These are phyloP conservation scores for Ploettnerulaceae sp. DNA, from an alignment of 2,329 filamentous ascomycete genomes.

Conservation along the genomic window DNA sequence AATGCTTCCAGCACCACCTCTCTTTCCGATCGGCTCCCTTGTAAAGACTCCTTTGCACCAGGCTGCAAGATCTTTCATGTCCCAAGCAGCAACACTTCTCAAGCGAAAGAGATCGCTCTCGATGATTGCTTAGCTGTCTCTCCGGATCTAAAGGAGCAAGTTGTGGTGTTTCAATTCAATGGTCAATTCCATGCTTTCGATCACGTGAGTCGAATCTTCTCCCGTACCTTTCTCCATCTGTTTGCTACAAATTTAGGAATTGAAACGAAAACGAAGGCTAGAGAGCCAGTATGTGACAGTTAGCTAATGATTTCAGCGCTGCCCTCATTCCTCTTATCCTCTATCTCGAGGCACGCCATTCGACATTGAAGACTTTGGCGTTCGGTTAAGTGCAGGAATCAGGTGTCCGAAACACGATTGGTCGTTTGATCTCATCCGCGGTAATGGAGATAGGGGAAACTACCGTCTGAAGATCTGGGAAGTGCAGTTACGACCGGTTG, in stretches of 20 bases:
- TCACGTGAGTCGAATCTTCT: conserved; percentile 47
- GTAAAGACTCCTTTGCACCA: conserved; percentile 38
- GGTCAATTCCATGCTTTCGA: conserved; percentile 63
- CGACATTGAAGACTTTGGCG: conserved; percentile 69
- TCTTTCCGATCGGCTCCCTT: conserved; percentile 26
- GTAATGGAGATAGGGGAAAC: conserved; percentile 54
- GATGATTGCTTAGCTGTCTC: conserved; percentile 32
- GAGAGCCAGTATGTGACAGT: background rate
- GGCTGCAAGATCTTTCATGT: conserved; percentile 57
- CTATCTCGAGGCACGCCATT: conserved; percentile 59
- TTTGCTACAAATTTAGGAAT: too few species aligned
- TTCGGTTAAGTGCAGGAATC: conserved; percentile 56
- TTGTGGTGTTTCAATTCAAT: conserved; percentile 59
- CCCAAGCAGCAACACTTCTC: conserved; percentile 37
- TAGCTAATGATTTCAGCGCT: conserved; percentile 42
- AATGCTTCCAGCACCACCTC: conserved; percentile 4
- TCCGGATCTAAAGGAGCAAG: conserved; percentile 47
- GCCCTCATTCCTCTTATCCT: conserved; percentile 63
- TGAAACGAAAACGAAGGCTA: too few species aligned
- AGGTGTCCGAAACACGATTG: conserved; percentile 66
- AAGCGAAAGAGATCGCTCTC: conserved; percentile 34
- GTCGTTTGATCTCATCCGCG: conserved; percentile 65
- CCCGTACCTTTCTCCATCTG: background rate
- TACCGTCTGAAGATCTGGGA: conserved; percentile 63
- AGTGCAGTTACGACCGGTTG: conserved; percentile 45